Percentiles rank a stretch among this genome's conserved stretches.
Conservation (phyloP, 768 basidiomycete species). For the Psilocybe subaeruginosa region DNA sequence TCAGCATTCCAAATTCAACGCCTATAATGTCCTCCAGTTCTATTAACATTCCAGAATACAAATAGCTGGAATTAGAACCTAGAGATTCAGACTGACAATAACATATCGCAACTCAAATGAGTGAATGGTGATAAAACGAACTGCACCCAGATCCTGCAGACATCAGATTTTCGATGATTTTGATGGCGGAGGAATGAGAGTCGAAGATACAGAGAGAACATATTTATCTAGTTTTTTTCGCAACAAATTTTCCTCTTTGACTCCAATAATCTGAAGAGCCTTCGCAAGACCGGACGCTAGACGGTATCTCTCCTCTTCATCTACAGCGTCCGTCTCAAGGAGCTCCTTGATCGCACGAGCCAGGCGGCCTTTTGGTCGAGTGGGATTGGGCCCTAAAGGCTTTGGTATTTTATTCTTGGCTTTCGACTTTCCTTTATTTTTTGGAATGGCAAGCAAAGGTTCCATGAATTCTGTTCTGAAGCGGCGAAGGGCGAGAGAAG, state of each 20-base stretch:
- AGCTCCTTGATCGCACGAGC: conserved; percentile 70
- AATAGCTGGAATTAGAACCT: no score
- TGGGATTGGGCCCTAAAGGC: conserved; percentile 38
- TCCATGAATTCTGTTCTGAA: conserved; percentile 77
- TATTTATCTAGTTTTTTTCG: conserved; percentile 71
- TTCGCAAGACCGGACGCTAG: conserved; percentile 55
- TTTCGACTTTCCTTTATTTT: conserved; percentile 58
- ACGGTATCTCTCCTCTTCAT: conserved; percentile 46
- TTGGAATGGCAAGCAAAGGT: conserved; percentile 69
- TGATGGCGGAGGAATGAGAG: conserved; percentile 7
- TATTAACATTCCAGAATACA: no score
- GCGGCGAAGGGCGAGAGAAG: conserved; percentile 67
- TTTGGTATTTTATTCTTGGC: conserved; percentile 53
- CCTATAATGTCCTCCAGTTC: background rate
- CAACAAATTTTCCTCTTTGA: conserved; percentile 67
- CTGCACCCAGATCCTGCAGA: background rate
- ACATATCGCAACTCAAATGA: no score
- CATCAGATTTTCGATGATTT: background rate
- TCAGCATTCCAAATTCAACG: background rate
- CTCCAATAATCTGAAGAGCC: conserved; percentile 53
- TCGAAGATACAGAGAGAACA: conserved; percentile 27
- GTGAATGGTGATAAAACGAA: no score
- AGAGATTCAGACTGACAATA: no score
- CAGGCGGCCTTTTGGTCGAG: conserved; percentile 65
- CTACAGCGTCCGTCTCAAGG: conserved; percentile 53